Evolutionary conservation across 2,329 filamentous ascomycete genomes (phyloP).

Genomic region (Knufia fluminis): DNA sequence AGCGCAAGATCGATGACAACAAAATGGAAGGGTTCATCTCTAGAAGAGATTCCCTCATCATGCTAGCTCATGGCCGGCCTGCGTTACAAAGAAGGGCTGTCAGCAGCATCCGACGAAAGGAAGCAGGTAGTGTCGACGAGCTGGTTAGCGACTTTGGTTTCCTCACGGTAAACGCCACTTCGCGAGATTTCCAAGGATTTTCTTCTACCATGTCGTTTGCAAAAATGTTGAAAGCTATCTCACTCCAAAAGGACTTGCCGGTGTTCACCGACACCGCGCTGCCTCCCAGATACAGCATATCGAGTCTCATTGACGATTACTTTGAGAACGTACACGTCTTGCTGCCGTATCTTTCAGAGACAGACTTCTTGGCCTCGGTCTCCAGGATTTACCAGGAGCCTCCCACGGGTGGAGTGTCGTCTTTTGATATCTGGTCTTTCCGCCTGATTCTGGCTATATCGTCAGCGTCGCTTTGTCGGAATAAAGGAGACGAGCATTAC

Average conservation of each 20-base stretch:
- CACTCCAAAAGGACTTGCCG: conserved; percentile 63
- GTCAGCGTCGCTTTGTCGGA: conserved; percentile 62
- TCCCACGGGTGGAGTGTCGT: conserved; percentile 30
- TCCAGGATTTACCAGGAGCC: conserved; percentile 67
- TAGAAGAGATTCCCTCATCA: background rate
- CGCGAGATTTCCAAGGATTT: conserved; percentile 84
- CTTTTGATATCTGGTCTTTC: conserved; percentile 72
- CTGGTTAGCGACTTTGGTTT: conserved; percentile 91
- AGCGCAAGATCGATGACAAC: conserved; percentile 56
- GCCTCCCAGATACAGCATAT: conserved; percentile 61
- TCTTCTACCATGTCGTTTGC: conserved; percentile 87
- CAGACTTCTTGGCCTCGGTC: conserved; percentile 64
- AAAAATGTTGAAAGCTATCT: conserved; percentile 74
- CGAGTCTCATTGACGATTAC: conserved; percentile 69
- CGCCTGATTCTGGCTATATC: conserved; percentile 85
- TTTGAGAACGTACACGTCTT: conserved; percentile 71
- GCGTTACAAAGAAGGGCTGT: conserved; percentile 25
- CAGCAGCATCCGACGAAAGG: conserved; percentile 44
- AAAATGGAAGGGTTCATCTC: conserved; percentile 52
- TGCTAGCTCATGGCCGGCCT: conserved; percentile 25
- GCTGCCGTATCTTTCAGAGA: conserved; percentile 75
- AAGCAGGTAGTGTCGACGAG: conserved; percentile 81
- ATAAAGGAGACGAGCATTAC: conserved; percentile 54
- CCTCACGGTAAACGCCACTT: conserved; percentile 88
- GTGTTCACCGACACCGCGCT: conserved; percentile 49